Evolutionary conservation across 768 basidiomycete species (phyloP).

Genomic region (Serpula lacrymans): DNA sequence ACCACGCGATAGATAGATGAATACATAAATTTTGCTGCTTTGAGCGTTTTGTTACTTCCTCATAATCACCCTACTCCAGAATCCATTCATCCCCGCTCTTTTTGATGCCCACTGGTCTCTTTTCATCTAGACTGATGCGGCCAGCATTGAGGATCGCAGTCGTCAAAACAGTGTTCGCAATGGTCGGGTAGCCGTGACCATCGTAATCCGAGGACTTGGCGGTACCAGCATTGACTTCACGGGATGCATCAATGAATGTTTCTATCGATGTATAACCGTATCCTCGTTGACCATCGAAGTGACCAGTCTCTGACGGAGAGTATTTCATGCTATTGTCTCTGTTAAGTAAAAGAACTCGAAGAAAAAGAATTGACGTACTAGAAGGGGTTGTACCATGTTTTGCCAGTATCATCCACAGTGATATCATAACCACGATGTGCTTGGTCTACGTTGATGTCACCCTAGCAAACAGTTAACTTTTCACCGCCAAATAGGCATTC

Average conservation of each 20-base stretch:
- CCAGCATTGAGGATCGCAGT: slow-evolving; percentile 91
- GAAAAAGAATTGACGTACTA: slow-evolving; percentile 53
- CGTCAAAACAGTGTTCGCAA: slow-evolving; percentile 82
- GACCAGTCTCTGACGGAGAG: slow-evolving; percentile 84
- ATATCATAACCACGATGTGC: slow-evolving; percentile 92
- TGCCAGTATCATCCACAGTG: slow-evolving; percentile 81
- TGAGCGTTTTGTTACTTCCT: no score
- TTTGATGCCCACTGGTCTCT: slow-evolving; percentile 75
- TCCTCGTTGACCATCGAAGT: slow-evolving; percentile 92
- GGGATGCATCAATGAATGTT: slow-evolving; percentile 85
- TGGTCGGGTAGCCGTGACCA: slow-evolving; percentile 77
- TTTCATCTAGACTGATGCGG: slow-evolving; percentile 86
- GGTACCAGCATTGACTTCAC: slow-evolving; percentile 70
- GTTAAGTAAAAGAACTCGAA: slow-evolving; percentile 9
- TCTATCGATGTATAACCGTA: slow-evolving; percentile 92
- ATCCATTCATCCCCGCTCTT: slow-evolving; percentile 63
- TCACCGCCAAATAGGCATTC: slow-evolving; percentile 3
- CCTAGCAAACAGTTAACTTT: slow-evolving; percentile 40
- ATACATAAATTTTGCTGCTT: no score
- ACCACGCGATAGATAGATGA: no score
- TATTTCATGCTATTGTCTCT: slow-evolving; percentile 79
- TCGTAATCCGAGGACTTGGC: slow-evolving; percentile 74
- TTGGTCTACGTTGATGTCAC: slow-evolving; percentile 90
- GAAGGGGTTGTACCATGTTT: slow-evolving; percentile 86
- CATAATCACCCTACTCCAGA: slow-evolving; percentile 57